Evolutionary conservation across 2,329 filamentous ascomycete genomes (phyloP), one percentile per base, ranked within the genome.

Genomic region (Scedosporium aurantiacum): DNA sequence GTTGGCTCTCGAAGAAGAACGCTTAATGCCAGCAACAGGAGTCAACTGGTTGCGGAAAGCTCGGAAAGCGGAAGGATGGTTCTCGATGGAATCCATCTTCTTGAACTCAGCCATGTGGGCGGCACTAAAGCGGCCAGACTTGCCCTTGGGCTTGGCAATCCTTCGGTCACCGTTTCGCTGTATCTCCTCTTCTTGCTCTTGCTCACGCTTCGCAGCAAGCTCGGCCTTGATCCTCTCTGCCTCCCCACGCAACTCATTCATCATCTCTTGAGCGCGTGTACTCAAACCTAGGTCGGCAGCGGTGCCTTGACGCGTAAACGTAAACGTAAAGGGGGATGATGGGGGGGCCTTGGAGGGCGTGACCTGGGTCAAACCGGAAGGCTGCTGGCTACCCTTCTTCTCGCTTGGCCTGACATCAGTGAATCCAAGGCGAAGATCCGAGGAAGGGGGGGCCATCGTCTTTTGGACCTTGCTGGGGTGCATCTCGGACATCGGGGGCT

Each of bases 81-180:
- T 87, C 52, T 85, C 90, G 69, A 97, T 97, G 1, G 92, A 97
- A 71, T 96, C 91, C 93, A 97, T 97, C 79, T 96, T 97, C 75
- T 90, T 90, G 76, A 97, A 97, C 69, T 93, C 84, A 58, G 87
- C 85, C 83, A 90, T 88, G 71, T 97, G 93, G 43, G 84, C 86
- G 64, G 91, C 87, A 70, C 90, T 96, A 75, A 87, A 97, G 55
- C 93, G 87, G 57, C 86, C 78, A 58, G 84, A 82, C 71, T 87
- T 92, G 66, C 90, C 86, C 75, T 87, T 95, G 12, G 92, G 85
- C 66, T 85, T 84, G 5, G 89, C 92, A 69, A 96, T 89, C 72
- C 86, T 90, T 66, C 93, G 87, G 43, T 74, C 75, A 16, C 73
- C 70, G 40, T 69, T 64, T 7, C 16, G 25, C 47, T 79, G 78